Percentiles rank a stretch among this genome's conserved stretches.
These are phyloP conservation scores for Penicillium desertorum DNA, from an alignment of 495 filamentous ascomycete species.

Conservation along the genomic window DNA sequence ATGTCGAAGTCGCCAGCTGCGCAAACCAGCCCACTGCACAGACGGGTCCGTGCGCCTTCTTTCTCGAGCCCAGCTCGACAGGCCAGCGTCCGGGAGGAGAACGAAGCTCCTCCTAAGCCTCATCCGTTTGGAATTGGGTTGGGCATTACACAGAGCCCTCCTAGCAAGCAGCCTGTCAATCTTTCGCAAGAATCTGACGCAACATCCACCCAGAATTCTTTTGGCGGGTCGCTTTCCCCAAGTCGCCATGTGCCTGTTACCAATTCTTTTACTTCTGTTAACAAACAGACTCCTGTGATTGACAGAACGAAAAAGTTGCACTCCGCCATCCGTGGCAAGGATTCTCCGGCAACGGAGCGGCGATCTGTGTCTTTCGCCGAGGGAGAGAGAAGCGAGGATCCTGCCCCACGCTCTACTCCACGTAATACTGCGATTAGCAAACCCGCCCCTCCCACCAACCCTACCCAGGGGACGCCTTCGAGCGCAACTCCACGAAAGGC, in stretches of 20 bases:
- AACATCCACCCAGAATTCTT: slow-evolving; percentile 9
- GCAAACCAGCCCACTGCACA: slow-evolving; percentile 13
- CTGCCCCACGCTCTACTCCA: slow-evolving; percentile 13
- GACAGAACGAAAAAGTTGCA: slow-evolving; percentile 20
- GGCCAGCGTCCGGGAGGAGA: slow-evolving; percentile 16
- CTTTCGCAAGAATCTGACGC: not conserved
- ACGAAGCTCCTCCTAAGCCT: not conserved
- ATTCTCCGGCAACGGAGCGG: slow-evolving; percentile 19
- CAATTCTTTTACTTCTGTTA: not conserved
- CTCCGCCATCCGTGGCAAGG: slow-evolving; percentile 30
- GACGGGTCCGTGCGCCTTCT: slow-evolving; percentile 18
- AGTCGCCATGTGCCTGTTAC: not conserved
- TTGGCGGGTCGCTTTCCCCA: slow-evolving; percentile 4
- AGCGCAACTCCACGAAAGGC: not conserved
- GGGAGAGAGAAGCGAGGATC: slow-evolving; percentile 11
- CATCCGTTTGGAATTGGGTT: slow-evolving; percentile 25
- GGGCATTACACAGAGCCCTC: slow-evolving; percentile 34
- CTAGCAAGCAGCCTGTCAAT: slow-evolving; percentile 13
- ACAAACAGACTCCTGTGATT: slow-evolving; percentile 6
- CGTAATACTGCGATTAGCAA: not conserved
- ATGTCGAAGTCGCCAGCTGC: not conserved
- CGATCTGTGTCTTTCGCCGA: slow-evolving; percentile 34
- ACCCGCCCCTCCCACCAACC: not conserved
- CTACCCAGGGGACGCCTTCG: not conserved
- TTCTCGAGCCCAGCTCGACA: slow-evolving; percentile 29